A percentile compares a stretch with the other conserved stretches of the same genome.
Conservation (phyloP, 2,329 filamentous ascomycete genomes). For the Penicillium sp. region DNA sequence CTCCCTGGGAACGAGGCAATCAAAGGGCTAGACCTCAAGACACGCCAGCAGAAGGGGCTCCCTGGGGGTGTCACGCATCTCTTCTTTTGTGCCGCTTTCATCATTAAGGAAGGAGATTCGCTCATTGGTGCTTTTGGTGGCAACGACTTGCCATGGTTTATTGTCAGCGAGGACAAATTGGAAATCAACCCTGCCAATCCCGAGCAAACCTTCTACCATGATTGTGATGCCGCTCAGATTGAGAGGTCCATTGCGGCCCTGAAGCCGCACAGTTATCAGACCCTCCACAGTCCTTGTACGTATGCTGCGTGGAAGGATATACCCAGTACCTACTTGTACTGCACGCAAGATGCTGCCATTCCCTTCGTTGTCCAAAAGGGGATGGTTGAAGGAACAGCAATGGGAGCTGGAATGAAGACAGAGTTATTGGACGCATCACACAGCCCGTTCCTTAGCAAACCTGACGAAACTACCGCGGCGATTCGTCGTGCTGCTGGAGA, state of each 20-base stretch:
- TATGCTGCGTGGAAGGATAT: conserved; percentile 12
- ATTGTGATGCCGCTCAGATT: not conserved
- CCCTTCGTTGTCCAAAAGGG: not conserved
- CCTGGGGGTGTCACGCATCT: conserved; percentile 5
- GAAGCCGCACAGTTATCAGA: conserved; percentile 6
- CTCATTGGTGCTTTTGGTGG: conserved; percentile 8
- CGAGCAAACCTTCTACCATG: conserved; percentile 5
- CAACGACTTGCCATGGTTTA: conserved; percentile 8
- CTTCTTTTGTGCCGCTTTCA: conserved; percentile 9
- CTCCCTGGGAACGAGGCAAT: conserved; percentile 8
- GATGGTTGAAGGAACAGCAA: conserved; percentile 3
- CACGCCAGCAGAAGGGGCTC: conserved; percentile 3
- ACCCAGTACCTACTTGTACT: conserved; percentile 9
- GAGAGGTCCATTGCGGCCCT: not conserved
- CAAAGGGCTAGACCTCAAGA: conserved; percentile 2
- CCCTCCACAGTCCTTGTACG: conserved; percentile 2
- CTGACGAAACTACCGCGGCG: not conserved
- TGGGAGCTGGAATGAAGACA: not conserved
- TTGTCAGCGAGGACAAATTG: not conserved
- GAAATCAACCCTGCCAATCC: not conserved
- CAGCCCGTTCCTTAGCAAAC: not conserved
- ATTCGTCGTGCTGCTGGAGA: conserved; percentile 1
- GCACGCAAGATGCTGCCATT: conserved; percentile 4
- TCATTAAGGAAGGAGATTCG: conserved; percentile 8
- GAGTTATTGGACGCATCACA: not conserved